A percentile compares a stretch with the other conserved stretches of the same genome.
Evolutionary conservation across 805 yeast genomes (phyloP).

Genomic region (Cyberlindnera misumaiensis): DNA sequence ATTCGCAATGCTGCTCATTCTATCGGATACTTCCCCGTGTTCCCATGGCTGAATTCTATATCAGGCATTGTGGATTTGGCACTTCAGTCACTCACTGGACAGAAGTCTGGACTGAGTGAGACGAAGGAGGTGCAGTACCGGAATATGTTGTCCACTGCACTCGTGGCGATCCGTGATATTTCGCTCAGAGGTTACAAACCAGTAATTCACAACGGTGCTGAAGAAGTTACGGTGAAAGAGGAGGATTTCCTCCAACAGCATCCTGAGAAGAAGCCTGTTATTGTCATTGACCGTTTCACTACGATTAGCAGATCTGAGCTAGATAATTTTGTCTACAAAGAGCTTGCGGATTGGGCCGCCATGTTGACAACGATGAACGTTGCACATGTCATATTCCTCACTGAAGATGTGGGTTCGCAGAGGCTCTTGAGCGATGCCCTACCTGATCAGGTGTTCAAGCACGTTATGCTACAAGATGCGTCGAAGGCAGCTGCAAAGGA

Average conservation of each 20-base stretch:
- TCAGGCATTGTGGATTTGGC: constrained; percentile 77
- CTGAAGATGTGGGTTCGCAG: constrained; percentile 77
- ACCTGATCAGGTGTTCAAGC: constrained; percentile 83
- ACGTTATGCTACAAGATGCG: constrained; percentile 75
- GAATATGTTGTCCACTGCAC: constrained; percentile 66
- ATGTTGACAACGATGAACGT: constrained; percentile 64
- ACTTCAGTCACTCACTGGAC: constrained; percentile 88
- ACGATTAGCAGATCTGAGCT: constrained; percentile 47
- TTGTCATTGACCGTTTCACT: constrained; percentile 71
- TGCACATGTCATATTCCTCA: constrained; percentile 86
- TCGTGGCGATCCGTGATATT: constrained; percentile 67
- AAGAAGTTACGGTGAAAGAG: constrained; percentile 42
- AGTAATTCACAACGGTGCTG: constrained; percentile 25
- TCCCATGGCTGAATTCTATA: constrained; percentile 83
- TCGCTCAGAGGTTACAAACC: constrained; percentile 41
- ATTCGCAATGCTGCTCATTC: constrained; percentile 64
- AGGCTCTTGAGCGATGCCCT: constrained; percentile 62
- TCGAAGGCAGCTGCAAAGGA: constrained; percentile 58
- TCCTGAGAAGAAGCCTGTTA: constrained; percentile 79
- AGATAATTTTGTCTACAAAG: constrained; percentile 62
- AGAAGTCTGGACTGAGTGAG: constrained; percentile 84
- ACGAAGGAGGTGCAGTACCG: constrained; percentile 74
- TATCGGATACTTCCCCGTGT: constrained; percentile 88
- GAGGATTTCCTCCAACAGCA: constrained; percentile 80
- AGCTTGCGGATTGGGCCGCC: constrained; percentile 86